Evolutionary conservation across 2,329 filamentous ascomycete genomes (phyloP), one percentile per base, ranked within the genome.

Genomic region (Talaromyces pinophilus): DNA sequence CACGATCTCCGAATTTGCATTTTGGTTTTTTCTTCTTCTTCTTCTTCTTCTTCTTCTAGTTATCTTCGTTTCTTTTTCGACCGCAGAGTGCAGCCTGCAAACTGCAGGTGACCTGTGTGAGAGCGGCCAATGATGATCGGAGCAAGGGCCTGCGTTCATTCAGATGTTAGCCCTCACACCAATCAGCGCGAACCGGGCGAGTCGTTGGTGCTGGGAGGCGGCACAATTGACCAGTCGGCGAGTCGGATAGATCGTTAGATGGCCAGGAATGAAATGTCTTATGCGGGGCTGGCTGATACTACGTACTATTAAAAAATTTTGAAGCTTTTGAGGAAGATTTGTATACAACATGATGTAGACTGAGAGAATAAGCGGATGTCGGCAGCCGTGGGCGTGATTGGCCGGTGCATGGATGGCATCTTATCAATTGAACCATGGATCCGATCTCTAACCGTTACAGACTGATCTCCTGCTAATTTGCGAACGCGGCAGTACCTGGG

Each of bases 201-300:
- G 25, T 30, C 40, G 59, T 46, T 61, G 59, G 59, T 61, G 42
- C 57, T 57, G 8, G n/a, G 38, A 44, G 57, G 40, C 38, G 57
- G 57, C 38, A 60, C 57, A 61, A 61, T 61, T 61, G 59, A 48
- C 59, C 42, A 61, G 59, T 61, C 59, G 59, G 59, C 59, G 42
- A 33, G 28, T 44, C 28, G 40, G 30, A 59, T 42, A 42, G 57
- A 59, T 42, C 15, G 19, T 19, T 13, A 13, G 40, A 35, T 6
- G 28, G 42, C 35, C 28, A 42, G 30, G 59, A 60, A 19, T 15
- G 19, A 44, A 33, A 60, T 55, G 52, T 19, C 44, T 19, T 10
- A 61, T 46, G 59, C 59, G 59, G 59, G 59, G 59, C 59, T 61
- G n/a, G 59, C 42, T 61, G 59, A 48, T 38, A 33, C 1, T 15